These are phyloP conservation scores for Penicillium sp. DNA, from an alignment of 2,329 filamentous ascomycete genomes.

Conservation along the genomic window DNA sequence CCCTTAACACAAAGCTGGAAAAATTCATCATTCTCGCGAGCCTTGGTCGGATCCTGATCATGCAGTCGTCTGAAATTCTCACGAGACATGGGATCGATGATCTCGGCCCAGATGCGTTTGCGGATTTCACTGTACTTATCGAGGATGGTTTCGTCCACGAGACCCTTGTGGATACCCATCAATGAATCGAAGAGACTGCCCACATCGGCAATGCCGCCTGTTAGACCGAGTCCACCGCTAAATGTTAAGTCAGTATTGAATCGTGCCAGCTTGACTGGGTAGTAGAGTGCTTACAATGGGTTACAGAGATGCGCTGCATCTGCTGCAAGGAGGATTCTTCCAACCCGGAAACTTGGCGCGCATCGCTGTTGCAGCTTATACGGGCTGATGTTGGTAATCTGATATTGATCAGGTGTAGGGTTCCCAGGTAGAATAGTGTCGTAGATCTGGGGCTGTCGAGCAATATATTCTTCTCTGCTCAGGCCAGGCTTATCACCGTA, in stretches of 20 bases:
- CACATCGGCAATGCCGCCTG: conserved; percentile 64
- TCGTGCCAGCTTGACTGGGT: no score
- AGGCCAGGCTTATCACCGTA: conserved; percentile 61
- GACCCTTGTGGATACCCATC: conserved; percentile 41
- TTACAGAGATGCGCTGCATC: conserved; percentile 63
- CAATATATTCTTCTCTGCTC: conserved; percentile 53
- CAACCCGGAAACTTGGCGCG: conserved; percentile 58
- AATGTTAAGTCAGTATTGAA: neutral
- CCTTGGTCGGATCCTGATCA: conserved; percentile 36
- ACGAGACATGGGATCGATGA: conserved; percentile 43
- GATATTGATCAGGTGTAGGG: conserved; percentile 60
- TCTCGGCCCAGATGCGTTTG: conserved; percentile 38
- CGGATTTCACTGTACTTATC: conserved; percentile 46
- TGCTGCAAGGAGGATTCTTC: conserved; percentile 58
- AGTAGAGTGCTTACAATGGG: conserved; percentile 42
- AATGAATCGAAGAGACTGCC: conserved; percentile 63
- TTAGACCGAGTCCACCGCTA: conserved; percentile 62
- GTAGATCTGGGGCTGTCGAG: conserved; percentile 57
- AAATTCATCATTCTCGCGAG: conserved; percentile 38
- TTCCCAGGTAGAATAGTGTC: conserved; percentile 60
- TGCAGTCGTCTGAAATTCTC: conserved; percentile 43
- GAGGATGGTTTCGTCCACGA: conserved; percentile 43
- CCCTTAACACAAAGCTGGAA: conserved; percentile 35
- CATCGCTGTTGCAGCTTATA: conserved; percentile 65
- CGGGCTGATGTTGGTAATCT: conserved; percentile 57